Base-by-base conservation (phyloP, 306 rosid species). In the Abrus precatorius region DNA sequence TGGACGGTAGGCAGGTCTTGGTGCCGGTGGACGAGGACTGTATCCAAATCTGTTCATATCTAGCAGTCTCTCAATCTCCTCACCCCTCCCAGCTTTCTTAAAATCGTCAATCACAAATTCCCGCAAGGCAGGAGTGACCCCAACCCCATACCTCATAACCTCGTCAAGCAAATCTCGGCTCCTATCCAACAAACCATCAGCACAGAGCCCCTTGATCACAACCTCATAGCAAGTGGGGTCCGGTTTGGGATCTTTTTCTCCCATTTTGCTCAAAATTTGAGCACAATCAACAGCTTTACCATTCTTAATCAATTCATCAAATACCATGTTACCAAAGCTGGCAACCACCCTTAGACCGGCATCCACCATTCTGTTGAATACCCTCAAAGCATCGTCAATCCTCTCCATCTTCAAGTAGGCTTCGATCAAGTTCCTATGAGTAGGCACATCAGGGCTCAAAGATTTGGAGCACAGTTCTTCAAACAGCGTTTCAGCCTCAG, bases 181-280 rank as follows among this genome's bases (percentile, higher is more conserved):
- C 44, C 72, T 80, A 53, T 93, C 97, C 78, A 90, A 72, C 47
- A 78, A 80, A 43, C 87, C 91, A 74, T 86, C 90, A 34, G 84
- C 85, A 82, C 94, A 93, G 14, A 95, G 92, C 59, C 98, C 99
- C 90, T 74, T 89, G 72, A 91, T 89, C 53, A 95, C 97, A 75
- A 90, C 89, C 76, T 95, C 99, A 41, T 95, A 95, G 80, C 91
- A 90, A 44, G 88, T 89, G 69, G 90, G 89, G 69, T 95, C 99
- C 0, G 99, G 99, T 83, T 95, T 95, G 41, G 98, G 97, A 72
- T 95, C 99, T 45, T 87, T 90, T 60, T 89, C 98, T 50, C 98
- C 99, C 97, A 95, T 89, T 86, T 95, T 93, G 74, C 90, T 88
- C 89, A 95, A 89, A 84, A 93, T 69, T 80, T 79, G 90, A 2